Conservation (phyloP, 2,329 filamentous ascomycete genomes). For the Neobulgaria alba region DNA sequence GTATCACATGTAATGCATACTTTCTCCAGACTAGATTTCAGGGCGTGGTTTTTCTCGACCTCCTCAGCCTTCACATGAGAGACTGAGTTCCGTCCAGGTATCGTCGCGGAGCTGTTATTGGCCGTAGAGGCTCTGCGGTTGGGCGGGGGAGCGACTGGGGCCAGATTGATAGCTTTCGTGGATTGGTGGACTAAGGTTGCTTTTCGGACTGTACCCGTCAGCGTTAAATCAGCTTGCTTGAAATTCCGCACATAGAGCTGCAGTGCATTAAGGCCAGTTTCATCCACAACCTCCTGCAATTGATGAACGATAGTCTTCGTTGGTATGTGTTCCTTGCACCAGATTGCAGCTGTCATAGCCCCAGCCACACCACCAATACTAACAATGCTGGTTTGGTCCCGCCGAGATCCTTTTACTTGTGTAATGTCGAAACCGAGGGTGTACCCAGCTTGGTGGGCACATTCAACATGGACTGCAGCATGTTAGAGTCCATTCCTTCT, state of each 20-base stretch:
- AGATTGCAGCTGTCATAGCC: conserved; percentile 74
- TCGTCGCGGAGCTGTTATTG: conserved; percentile 20
- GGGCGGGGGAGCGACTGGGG: conserved; percentile 25
- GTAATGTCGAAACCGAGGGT: conserved; percentile 82
- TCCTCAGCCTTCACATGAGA: conserved; percentile 23
- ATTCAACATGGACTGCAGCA: conserved; percentile 76
- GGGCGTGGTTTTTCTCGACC: conserved; percentile 2
- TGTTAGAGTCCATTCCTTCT: no score
- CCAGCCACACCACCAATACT: conserved; percentile 75
- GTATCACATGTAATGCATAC: conserved; percentile 57
- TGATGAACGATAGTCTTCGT: conserved; percentile 65
- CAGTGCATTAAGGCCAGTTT: conserved; percentile 66
- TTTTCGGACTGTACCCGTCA: conserved; percentile 90
- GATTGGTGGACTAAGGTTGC: conserved; percentile 52
- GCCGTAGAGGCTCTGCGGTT: conserved; percentile 49
- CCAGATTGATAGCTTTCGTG: conserved; percentile 25
- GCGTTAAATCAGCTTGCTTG: conserved; percentile 85
- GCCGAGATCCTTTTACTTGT: conserved; percentile 79
- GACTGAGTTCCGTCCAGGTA: conserved; percentile 18
- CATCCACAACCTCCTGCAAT: conserved; percentile 65
- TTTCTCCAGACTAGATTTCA: conserved; percentile 32
- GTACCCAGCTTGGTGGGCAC: conserved; percentile 77
- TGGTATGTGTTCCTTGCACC: conserved; percentile 82
- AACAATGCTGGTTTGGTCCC: conserved; percentile 72
- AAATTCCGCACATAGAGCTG: conserved; percentile 83